Percentiles rank a stretch among this genome's conserved stretches.
Conservation (phyloP, 805 yeast genomes). For the Sugiyamaella marilandica region DNA sequence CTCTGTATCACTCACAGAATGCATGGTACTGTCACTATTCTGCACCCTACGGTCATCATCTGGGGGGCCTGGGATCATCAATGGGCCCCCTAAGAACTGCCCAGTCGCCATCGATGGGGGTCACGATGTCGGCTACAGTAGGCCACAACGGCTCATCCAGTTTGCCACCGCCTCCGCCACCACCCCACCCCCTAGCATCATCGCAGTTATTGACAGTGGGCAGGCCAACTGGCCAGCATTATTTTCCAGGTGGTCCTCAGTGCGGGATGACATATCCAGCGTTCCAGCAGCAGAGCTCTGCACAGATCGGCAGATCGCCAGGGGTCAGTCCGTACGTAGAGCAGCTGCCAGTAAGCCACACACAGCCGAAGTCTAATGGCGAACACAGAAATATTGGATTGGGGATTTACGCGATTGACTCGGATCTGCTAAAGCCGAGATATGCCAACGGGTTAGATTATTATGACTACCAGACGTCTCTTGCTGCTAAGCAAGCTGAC, state of each 20-base stretch:
- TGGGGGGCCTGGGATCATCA: too few relatives aligned
- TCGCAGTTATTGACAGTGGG: background rate
- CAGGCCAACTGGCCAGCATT: background rate
- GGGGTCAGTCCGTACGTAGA: background rate
- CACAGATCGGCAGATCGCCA: constrained; percentile 5
- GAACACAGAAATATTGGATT: background rate
- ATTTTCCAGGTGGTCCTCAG: background rate
- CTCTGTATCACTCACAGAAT: background rate
- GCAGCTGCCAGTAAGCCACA: background rate
- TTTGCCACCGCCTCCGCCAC: constrained; percentile 3
- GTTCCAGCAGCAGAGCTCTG: background rate
- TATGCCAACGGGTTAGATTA: background rate
- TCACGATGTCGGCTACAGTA: too few relatives aligned
- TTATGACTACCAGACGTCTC: background rate
- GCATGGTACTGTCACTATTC: background rate
- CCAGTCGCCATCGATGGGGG: too few relatives aligned
- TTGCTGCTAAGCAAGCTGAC: background rate
- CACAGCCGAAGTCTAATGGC: background rate
- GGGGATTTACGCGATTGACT: background rate
- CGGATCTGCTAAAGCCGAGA: background rate
- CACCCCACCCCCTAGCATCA: background rate
- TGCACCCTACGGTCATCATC: background rate
- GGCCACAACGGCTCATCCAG: too few relatives aligned
- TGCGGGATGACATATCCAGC: background rate
- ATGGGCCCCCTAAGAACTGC: too few relatives aligned